These are phyloP conservation scores for Eucalyptus regnans DNA, from an alignment of 345 rosid species.

Conservation along the genomic window DNA sequence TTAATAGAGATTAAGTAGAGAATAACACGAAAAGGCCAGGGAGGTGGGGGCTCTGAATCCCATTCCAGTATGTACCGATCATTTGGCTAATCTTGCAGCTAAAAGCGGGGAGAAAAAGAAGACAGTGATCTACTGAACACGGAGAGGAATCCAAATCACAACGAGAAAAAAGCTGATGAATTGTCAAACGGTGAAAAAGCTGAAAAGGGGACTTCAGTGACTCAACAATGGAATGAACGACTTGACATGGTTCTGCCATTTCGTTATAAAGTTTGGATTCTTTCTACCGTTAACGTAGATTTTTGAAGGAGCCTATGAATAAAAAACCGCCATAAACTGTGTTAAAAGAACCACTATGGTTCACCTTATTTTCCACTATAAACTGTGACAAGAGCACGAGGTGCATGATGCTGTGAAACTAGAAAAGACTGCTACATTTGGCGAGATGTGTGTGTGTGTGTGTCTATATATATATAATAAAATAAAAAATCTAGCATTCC, in stretches of 20 bases:
- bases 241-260: background rate
- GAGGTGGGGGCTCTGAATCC: background rate
- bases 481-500: background rate
- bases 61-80: background rate
- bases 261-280: background rate
- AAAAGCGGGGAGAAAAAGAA: background rate
- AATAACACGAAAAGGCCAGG: background rate
- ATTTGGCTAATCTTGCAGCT: background rate
- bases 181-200: background rate
- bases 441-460: background rate
- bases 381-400: background rate
- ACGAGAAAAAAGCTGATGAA: background rate
- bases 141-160: background rate
- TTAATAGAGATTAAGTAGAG: background rate
- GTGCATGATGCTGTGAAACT: background rate
- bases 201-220: background rate
- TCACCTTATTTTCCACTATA: background rate
- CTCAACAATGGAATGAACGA: background rate
- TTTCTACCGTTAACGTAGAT: background rate
- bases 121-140: background rate
- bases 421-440: background rate
- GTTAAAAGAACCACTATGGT: background rate
- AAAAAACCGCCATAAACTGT: background rate
- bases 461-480: background rate
- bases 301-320: background rate